These are phyloP conservation scores for Hemisphaericaspora lyxosophila DNA, from an alignment of 1,139 yeast genomes.

Conservation along the genomic window DNA sequence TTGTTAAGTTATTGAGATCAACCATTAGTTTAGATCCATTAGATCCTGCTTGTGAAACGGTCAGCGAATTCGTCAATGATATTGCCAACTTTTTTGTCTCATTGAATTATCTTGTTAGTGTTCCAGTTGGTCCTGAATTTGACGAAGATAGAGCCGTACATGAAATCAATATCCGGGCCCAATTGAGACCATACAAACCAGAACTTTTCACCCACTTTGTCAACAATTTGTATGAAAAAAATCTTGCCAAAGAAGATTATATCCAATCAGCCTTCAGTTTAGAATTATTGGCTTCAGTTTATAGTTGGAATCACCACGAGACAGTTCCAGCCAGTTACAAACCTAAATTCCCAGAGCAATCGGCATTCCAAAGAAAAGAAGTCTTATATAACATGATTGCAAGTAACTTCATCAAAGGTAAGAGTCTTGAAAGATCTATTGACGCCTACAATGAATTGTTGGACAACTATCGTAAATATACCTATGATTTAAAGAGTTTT, in stretches of 20 bases:
- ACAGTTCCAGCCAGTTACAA: slow-evolving; percentile 56
- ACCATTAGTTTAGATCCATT: slow-evolving; percentile 60
- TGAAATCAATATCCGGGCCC: slow-evolving; percentile 73
- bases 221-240: slow-evolving; percentile 69
- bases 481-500: slow-evolving; percentile 76
- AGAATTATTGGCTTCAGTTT: slow-evolving; percentile 75
- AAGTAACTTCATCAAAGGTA: slow-evolving; percentile 66
- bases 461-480: slow-evolving; percentile 68
- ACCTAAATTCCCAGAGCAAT: slow-evolving; percentile 77
- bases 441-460: slow-evolving; percentile 76
- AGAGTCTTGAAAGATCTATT: slow-evolving; percentile 73
- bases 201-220: slow-evolving; percentile 78
- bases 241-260: slow-evolving; percentile 58
- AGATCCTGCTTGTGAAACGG: slow-evolving; percentile 61
- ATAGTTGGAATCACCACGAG: slow-evolving; percentile 68
- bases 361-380: slow-evolving; percentile 81
- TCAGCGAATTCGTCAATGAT: slow-evolving; percentile 55
- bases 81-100: slow-evolving; percentile 64
- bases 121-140: slow-evolving; percentile 81
- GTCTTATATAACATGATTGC: slow-evolving; percentile 72
- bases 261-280: slow-evolving; percentile 84
- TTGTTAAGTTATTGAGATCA: slow-evolving; percentile 51
- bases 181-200: slow-evolving; percentile 75
- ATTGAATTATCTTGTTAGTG: slow-evolving; percentile 65
- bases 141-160: slow-evolving; percentile 87